A percentile compares a stretch with the other conserved stretches of the same genome.
Evolutionary conservation across 2,329 filamentous ascomycete genomes (phyloP).

Genomic region (Colletotrichum cereale): DNA sequence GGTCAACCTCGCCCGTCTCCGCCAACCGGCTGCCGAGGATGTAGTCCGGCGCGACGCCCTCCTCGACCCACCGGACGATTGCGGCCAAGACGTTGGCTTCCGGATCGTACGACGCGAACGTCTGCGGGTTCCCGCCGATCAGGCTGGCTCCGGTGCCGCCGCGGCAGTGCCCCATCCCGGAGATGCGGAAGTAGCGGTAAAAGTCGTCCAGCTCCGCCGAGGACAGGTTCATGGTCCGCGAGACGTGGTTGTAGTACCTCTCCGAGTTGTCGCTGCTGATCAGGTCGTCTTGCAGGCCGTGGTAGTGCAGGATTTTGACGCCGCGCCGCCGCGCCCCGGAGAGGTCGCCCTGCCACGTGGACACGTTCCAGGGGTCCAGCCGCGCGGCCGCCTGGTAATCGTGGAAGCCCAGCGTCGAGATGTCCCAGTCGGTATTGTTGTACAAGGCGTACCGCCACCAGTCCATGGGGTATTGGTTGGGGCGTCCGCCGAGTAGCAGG

Average conservation of each 20-base stretch:
- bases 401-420: background rate
- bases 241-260: conserved; percentile 62
- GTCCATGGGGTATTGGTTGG: conserved; percentile 21
- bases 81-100: conserved; percentile 60
- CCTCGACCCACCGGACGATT: conserved; percentile 64
- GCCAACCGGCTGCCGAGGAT: conserved; percentile 47
- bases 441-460: conserved; percentile 49
- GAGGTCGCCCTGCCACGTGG: conserved; percentile 56
- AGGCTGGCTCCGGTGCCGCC: conserved; percentile 60
- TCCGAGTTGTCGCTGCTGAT: conserved; percentile 59
- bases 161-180: conserved; percentile 64
- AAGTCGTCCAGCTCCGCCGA: conserved; percentile 50
- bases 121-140: conserved; percentile 45
- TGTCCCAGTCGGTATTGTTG: conserved; percentile 40
- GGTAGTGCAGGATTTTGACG: conserved; percentile 61
- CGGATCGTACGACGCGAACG: conserved; percentile 44
- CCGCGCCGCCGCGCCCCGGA: conserved; percentile 54
- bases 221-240: conserved; percentile 55
- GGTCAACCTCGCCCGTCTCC: conserved; percentile 48
- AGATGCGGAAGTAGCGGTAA: conserved; percentile 64
- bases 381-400: conserved; percentile 41
- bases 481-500: conserved; percentile 13
- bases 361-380: conserved; percentile 53
- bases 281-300: conserved; percentile 57
- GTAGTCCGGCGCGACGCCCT: conserved; percentile 56